Base-by-base conservation (phyloP, 306 rosid genomes). In the Luffa acutangula region DNA sequence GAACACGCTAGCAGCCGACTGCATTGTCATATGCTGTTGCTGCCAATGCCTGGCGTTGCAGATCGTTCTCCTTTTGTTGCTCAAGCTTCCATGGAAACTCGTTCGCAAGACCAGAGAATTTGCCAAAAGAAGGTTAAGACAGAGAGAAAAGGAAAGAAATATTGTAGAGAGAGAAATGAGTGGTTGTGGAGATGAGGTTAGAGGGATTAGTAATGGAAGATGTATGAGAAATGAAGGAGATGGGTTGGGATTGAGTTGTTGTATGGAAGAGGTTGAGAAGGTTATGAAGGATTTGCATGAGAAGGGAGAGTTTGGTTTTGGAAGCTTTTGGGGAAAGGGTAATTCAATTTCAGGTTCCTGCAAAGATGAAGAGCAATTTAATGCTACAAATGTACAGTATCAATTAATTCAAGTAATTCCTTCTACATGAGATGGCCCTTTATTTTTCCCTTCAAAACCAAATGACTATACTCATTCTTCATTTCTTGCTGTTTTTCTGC, bases 1-100 rank as follows among this genome's bases (percentile, higher is more conserved):
- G 58, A 89, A 88, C 84, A 71, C 74, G 72, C 83, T 92, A 2
- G 90, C 86, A 0, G 93, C 96, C 0, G 97, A 92, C 79, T 94
- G 97, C 75, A 83, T 92, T 10, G 97, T 91, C 48, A 75, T 94
- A 60, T 92, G 88, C 10, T 92, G 98, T 70, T 92, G 97, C 89
- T 91, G 98, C 85, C 96, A 94, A 54, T 91, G 97, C 93, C 75
- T 94, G 86, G 64, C 90, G 49, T 78, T 94, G 34, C 97, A 94
- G 70, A 82, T 91, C 79, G 34, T 90, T 71, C 62, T 94, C 64
- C 77, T 89, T 64, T 56, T 89, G 66, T 56, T 94, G 78, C 85
- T 89, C 84, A 87, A 87, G 85, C 92, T 92, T 79, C 97, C 96
- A 10, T 25, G 62, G 81, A 94, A 85, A 65, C 13, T 91, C 74